A percentile compares a stretch with the other conserved stretches of the same genome.
Evolutionary conservation across 345 rosid genomes (phyloP).

Genomic region (Euphorbia peplus): DNA sequence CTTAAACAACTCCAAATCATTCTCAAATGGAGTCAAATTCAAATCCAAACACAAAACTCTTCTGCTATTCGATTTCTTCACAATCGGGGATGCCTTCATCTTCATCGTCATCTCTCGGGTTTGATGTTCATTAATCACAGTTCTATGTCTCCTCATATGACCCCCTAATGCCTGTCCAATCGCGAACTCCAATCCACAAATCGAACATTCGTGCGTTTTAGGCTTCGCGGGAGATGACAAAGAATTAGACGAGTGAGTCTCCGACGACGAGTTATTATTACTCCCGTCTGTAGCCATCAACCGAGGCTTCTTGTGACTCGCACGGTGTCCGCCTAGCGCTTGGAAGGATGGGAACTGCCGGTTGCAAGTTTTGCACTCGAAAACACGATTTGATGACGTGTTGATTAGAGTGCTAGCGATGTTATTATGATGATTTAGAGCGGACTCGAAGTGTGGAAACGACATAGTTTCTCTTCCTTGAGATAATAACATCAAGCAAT

Average conservation of each 20-base stretch:
- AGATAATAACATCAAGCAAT: slow-evolving; percentile 52
- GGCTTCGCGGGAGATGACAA: slow-evolving; percentile 34
- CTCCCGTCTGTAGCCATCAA: slow-evolving; percentile 13
- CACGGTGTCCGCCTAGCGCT: slow-evolving; percentile 68
- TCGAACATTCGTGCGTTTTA: slow-evolving; percentile 71
- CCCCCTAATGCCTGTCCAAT: slow-evolving; percentile 72
- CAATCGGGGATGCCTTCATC: slow-evolving; percentile 15
- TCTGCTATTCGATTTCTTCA: slow-evolving; percentile 45
- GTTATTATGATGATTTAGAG: background rate
- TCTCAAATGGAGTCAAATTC: slow-evolving; percentile 70
- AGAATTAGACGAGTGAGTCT: slow-evolving; percentile 22
- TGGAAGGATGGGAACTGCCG: slow-evolving; percentile 58
- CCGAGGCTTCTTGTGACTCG: slow-evolving; percentile 67
- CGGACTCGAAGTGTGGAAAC: slow-evolving; percentile 10
- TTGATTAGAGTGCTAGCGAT: background rate
- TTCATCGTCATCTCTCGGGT: background rate
- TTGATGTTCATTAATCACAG: slow-evolving; percentile 19
- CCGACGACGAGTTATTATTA: slow-evolving; percentile 6
- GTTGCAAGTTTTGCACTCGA: slow-evolving; percentile 71
- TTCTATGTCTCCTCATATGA: slow-evolving; percentile 67
- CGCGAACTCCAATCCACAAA: slow-evolving; percentile 80
- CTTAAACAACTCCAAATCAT: slow-evolving; percentile 42
- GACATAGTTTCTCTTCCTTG: slow-evolving; percentile 18
- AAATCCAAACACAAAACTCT: slow-evolving; percentile 54
- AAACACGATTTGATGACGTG: slow-evolving; percentile 34